phyloP scores from a whole-genome alignment of 2,329 filamentous ascomycete genomes.

The Ophiostoma populinum region DNA sequence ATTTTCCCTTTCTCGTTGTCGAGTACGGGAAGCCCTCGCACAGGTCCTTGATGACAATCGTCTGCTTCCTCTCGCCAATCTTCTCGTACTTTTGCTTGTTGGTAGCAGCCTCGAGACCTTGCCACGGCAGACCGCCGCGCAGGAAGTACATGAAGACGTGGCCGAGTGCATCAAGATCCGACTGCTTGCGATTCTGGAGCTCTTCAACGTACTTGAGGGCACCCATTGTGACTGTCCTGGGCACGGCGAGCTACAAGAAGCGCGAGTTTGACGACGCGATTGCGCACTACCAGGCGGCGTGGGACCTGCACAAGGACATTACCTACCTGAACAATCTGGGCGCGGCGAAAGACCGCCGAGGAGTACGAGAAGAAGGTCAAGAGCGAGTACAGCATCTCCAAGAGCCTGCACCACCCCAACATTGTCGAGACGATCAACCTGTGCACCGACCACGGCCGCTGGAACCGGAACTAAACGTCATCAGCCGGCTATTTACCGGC shows the following conservation, averaged over 20 bases:
- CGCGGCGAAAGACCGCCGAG: slow-evolving; percentile 46
- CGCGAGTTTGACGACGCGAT: slow-evolving; percentile 90
- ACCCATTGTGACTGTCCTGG: slow-evolving; percentile 77
- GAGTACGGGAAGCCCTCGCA: slow-evolving; percentile 63
- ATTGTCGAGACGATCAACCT: slow-evolving; percentile 67
- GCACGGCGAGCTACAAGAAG: slow-evolving; percentile 97
- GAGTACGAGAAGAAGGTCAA: slow-evolving; percentile 84
- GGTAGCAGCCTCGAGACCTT: slow-evolving; percentile 58
- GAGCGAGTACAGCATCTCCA: slow-evolving; percentile 76
- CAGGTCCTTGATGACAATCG: slow-evolving; percentile 87
- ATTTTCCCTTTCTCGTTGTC: not conserved
- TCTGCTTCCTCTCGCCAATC: slow-evolving; percentile 99
- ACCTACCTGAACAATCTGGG: slow-evolving; percentile 93
- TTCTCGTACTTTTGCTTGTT: slow-evolving; percentile 99
- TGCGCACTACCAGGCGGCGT: slow-evolving; percentile 83
- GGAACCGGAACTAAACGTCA: too few relatives aligned
- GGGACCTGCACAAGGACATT: slow-evolving; percentile 90
- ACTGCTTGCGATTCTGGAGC: slow-evolving; percentile 99
- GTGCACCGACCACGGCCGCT: slow-evolving; percentile 56
- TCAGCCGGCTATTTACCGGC: too few relatives aligned
- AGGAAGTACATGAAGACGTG: slow-evolving; percentile 64
- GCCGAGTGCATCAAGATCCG: slow-evolving; percentile 86
- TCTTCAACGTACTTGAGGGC: slow-evolving; percentile 99
- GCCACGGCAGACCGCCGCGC: slow-evolving; percentile 64
- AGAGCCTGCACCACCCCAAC: slow-evolving; percentile 72